These are phyloP conservation scores for Eucalyptus regnans DNA, from an alignment of 345 rosid species.

Conservation along the genomic window DNA sequence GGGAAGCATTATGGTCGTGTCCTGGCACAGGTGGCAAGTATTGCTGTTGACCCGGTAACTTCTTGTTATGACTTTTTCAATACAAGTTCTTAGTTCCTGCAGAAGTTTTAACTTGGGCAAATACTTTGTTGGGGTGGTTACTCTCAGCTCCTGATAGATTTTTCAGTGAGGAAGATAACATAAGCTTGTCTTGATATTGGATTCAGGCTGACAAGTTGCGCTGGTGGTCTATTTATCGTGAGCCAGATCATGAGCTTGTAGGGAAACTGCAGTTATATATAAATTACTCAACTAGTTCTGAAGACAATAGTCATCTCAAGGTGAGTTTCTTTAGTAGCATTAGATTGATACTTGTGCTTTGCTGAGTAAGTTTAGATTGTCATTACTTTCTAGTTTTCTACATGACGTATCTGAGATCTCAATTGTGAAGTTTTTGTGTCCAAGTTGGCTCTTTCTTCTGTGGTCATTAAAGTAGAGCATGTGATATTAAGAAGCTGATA, in stretches of 20 bases:
- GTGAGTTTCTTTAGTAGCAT: conserved; percentile 14
- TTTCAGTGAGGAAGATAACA: background rate
- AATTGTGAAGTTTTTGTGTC: background rate
- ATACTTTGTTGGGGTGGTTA: background rate
- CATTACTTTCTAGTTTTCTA: background rate
- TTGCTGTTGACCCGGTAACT: conserved; percentile 57
- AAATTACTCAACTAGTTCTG: conserved; percentile 71
- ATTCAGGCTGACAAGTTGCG: conserved; percentile 81
- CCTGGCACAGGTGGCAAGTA: conserved; percentile 69
- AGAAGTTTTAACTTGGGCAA: background rate
- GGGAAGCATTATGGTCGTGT: conserved; percentile 88
- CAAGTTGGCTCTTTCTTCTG: background rate
- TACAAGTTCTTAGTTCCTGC: background rate
- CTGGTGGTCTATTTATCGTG: conserved; percentile 90
- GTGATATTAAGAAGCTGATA: background rate
- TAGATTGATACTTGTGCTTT: background rate
- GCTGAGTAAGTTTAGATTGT: background rate
- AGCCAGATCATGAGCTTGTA: conserved; percentile 87
- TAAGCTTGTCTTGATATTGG: conserved; percentile 1
- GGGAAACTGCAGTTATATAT: conserved; percentile 84
- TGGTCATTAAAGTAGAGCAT: background rate
- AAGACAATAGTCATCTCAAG: conserved; percentile 73
- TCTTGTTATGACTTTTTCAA: background rate
- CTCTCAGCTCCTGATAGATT: background rate
- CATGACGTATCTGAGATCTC: background rate